A percentile compares a stretch with the other conserved stretches of the same genome.
phyloP scores from a whole-genome alignment of 2,329 filamentous ascomycete species.

The Trichoderma sp. region DNA sequence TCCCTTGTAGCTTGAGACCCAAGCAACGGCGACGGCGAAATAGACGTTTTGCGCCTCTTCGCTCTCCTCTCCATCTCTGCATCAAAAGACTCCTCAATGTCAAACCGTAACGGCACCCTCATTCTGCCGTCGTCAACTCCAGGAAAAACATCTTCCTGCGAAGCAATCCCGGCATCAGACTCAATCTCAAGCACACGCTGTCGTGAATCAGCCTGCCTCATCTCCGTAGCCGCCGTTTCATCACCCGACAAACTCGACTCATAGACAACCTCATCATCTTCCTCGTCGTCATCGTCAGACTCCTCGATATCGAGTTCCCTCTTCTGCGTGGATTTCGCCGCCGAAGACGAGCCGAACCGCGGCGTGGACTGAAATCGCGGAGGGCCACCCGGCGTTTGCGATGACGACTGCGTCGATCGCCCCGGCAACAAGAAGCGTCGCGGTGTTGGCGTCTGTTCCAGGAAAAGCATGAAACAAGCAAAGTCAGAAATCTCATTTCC shows the following conservation, averaged over 20 bases:
- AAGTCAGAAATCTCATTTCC: neutral
- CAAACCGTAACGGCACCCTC: neutral
- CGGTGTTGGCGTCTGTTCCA: conserved; percentile 44
- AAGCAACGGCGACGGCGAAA: conserved; percentile 34
- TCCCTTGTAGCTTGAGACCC: conserved; percentile 12
- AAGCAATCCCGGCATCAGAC: conserved; percentile 32
- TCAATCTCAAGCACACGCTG: conserved; percentile 39
- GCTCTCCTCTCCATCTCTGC: conserved; percentile 29
- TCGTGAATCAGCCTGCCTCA: conserved; percentile 28
- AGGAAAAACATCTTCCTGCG: conserved; percentile 27
- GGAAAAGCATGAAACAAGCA: too few relatives aligned
- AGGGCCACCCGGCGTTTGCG: conserved; percentile 38
- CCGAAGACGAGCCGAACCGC: conserved; percentile 43
- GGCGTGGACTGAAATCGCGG: conserved; percentile 45
- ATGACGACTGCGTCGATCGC: conserved; percentile 39
- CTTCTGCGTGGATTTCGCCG: conserved; percentile 37
- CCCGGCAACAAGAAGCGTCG: conserved; percentile 45
- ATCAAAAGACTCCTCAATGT: conserved; percentile 15
- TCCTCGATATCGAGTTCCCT: conserved; percentile 40
- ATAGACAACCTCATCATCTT: conserved; percentile 22
- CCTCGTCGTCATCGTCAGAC: conserved; percentile 35
- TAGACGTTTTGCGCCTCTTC: conserved; percentile 38
- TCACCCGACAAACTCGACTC: conserved; percentile 27
- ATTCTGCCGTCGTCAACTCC: neutral
- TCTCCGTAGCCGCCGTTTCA: conserved; percentile 12